phyloP scores from a whole-genome alignment of 2,329 filamentous ascomycete species.

The Eutypa lata region DNA sequence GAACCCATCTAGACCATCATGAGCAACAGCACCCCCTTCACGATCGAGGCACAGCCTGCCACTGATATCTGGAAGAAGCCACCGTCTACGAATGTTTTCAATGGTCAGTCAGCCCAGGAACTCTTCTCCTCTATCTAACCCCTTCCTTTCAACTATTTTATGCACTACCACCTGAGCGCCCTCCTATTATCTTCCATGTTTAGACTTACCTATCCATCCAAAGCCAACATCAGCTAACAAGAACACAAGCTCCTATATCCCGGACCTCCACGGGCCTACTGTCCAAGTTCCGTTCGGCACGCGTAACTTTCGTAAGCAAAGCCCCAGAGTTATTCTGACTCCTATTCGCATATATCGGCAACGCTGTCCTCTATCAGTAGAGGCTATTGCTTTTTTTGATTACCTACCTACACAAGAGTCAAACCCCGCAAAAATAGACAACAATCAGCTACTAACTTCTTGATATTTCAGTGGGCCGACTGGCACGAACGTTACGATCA shows the following conservation, averaged over 20 bases:
- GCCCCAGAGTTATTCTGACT: too few species aligned
- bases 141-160: neutral
- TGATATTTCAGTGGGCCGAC: conserved; percentile 35
- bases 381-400: too few species aligned
- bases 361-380: too few species aligned
- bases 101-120: conserved; percentile 24
- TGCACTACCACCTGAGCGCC: too few species aligned
- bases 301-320: conserved; percentile 41
- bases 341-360: too few species aligned
- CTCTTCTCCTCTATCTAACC: neutral
- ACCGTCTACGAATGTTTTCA: conserved; percentile 49
- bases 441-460: too few species aligned
- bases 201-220: neutral
- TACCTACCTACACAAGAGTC: too few species aligned
- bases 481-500: conserved; percentile 59
- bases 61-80: conserved; percentile 63
- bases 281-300: conserved; percentile 46
- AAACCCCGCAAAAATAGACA: too few species aligned
- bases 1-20: neutral
- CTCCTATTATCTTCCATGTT: too few species aligned
- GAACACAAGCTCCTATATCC: conserved; percentile 6
- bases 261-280: conserved; percentile 37
- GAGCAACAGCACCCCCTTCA: conserved; percentile 28
- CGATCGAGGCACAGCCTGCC: conserved; percentile 40
- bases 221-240: neutral